Evolutionary conservation across 495 filamentous ascomycete species (phyloP), one percentile per base, ranked within the genome.

Genomic region (Jackrogersella minutella): DNA sequence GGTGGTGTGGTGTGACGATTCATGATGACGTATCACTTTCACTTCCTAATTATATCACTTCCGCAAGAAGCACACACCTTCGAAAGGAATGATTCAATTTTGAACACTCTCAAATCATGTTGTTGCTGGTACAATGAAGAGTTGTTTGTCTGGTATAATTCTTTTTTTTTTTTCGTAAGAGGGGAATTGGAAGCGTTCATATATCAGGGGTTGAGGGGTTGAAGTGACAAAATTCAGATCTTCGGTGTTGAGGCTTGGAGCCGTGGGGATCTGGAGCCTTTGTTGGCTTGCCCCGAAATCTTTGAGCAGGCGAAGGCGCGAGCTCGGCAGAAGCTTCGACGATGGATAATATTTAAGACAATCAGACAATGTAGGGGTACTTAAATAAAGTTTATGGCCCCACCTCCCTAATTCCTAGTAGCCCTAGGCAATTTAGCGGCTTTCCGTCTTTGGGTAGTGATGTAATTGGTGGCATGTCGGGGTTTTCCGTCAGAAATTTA

Each of bases 1-100:
- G 95, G 95, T 1, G 90, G 87, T 30, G 89, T 92, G 37, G 86
- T 82, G 43, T 65, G 57, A 51, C 79, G 92, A 46, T 74, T 59
- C 87, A 73, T 92, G 87, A 78, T 92, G 30, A 63, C 37, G 40
- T 55, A 68, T 55, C 24, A 59, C 65, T 68, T 49, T 40, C 58
- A 52, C 7, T 30, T 7, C 26, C 26, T 30, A 7, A 30, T 30
- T 3, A 30, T 30, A n/a, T n/a, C n/a, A n/a, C n/a, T n/a, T n/a
- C n/a, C n/a, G n/a, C n/a, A 14, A 37, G 34, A 3, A 55, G 50
- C 43, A 66, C 17, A 26, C 41, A 46, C 60, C 59, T 64, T 64
- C 40, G 43, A 28, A 44, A 58, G 49, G 33, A 55, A 30, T 30
- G 7, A 44, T 28, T 54, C 13, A 34, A 26, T 69, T 31, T 16